phyloP scores from a whole-genome alignment of 2,329 filamentous ascomycete species.

The Pezicula rhizophila region DNA sequence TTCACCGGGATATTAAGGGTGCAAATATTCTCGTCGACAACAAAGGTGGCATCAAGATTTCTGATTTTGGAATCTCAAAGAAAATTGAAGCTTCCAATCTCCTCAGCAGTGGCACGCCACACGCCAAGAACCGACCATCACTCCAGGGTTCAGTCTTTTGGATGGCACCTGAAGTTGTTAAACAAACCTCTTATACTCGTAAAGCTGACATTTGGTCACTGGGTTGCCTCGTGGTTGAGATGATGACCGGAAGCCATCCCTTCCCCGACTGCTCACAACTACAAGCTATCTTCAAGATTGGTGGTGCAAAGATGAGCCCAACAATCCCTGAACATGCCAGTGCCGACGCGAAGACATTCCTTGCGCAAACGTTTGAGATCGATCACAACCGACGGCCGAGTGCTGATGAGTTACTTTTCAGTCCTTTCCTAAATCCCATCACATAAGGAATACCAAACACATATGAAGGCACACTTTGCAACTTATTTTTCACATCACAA shows the following conservation, averaged over 20 bases:
- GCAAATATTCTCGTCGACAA: slow-evolving; percentile 99
- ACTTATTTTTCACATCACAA: too few relatives aligned
- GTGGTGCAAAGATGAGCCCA: slow-evolving; percentile 77
- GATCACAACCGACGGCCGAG: slow-evolving; percentile 89
- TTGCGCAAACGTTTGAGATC: slow-evolving; percentile 88
- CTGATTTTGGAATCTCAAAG: slow-evolving; percentile 97
- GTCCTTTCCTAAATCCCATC: slow-evolving; percentile 73
- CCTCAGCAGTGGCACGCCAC: slow-evolving; percentile 56
- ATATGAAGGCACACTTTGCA: too few relatives aligned
- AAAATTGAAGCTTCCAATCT: slow-evolving; percentile 90
- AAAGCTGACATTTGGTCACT: slow-evolving; percentile 99
- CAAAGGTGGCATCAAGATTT: slow-evolving; percentile 98
- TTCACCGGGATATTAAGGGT: slow-evolving; percentile 97
- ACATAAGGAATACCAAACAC: slow-evolving; percentile 32
- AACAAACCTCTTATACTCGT: slow-evolving; percentile 94
- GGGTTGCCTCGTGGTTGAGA: slow-evolving; percentile 94
- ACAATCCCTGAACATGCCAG: slow-evolving; percentile 84
- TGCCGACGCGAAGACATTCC: slow-evolving; percentile 75
- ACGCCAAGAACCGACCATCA: slow-evolving; percentile 66
- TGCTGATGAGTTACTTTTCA: slow-evolving; percentile 82
- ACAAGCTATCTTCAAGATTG: slow-evolving; percentile 98
- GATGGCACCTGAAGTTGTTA: slow-evolving; percentile 99
- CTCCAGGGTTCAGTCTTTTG: slow-evolving; percentile 97
- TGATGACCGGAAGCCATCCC: slow-evolving; percentile 96
- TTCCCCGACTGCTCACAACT: slow-evolving; percentile 96